Percentiles rank a stretch among this genome's conserved stretches.
These are phyloP conservation scores for Coniella lustricola DNA, from an alignment of 2,329 filamentous ascomycete species.

Conservation along the genomic window DNA sequence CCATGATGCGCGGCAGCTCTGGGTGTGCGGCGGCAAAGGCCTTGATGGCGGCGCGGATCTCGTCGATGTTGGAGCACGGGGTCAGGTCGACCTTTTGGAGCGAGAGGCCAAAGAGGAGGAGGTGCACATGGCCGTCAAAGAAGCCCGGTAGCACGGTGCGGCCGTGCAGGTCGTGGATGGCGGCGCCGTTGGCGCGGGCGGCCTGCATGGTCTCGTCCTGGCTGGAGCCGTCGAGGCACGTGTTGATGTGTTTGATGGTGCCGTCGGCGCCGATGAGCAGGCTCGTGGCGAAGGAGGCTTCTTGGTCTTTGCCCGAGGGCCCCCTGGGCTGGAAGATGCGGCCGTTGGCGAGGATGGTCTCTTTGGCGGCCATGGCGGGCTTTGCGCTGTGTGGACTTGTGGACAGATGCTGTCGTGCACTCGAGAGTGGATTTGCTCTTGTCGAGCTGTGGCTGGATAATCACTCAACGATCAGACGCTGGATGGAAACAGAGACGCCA, in stretches of 20 bases:
- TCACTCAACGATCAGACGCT: too few species aligned
- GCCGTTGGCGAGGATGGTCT: slow-evolving; percentile 37
- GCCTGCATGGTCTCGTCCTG: slow-evolving; percentile 19
- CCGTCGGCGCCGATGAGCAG: slow-evolving; percentile 28
- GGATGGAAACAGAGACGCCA: too few species aligned
- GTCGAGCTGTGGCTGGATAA: too few species aligned
- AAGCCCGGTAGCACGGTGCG: slow-evolving; percentile 45
- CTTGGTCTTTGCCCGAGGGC: slow-evolving; percentile 19
- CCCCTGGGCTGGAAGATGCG: slow-evolving; percentile 35
- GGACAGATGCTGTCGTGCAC: too few species aligned
- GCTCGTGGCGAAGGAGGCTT: slow-evolving; percentile 29
- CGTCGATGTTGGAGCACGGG: slow-evolving; percentile 36
- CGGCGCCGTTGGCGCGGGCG: slow-evolving; percentile 21
- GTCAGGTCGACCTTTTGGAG: slow-evolving; percentile 44
- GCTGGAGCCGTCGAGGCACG: slow-evolving; percentile 21
- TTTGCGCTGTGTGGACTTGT: neutral
- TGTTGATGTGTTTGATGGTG: slow-evolving; percentile 30
- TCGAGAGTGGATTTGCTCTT: too few species aligned
- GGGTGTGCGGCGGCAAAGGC: slow-evolving; percentile 39
- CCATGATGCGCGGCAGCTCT: slow-evolving; percentile 38
- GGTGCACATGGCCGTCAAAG: slow-evolving; percentile 52
- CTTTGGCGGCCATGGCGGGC: neutral
- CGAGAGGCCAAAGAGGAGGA: slow-evolving; percentile 47
- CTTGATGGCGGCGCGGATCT: slow-evolving; percentile 41
- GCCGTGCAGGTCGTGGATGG: slow-evolving; percentile 29